phyloP scores from a whole-genome alignment of 352 stramenopile genomes.

The Phytopythium kandeliae region DNA sequence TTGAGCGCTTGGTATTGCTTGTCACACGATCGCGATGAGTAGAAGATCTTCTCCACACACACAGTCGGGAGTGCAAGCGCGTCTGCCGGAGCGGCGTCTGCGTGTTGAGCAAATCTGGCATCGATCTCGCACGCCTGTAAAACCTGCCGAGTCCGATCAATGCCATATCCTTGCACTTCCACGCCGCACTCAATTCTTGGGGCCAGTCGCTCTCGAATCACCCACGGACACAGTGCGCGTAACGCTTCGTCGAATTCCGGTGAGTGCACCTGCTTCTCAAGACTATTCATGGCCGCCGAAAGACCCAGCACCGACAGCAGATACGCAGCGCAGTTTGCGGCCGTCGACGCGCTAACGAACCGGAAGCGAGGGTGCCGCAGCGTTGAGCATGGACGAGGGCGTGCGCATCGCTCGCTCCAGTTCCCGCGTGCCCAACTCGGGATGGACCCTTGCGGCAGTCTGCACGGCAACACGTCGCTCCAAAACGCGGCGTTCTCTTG shows the following conservation, averaged over 20 bases:
- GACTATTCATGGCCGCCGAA: neutral
- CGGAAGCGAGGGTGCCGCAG: neutral
- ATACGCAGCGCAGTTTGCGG: neutral
- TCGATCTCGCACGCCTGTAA: neutral
- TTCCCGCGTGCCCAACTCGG: slow-evolving; percentile 8
- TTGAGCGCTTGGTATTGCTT: neutral
- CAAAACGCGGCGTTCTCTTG: slow-evolving; percentile 14
- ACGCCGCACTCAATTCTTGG: slow-evolving; percentile 2
- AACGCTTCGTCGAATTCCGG: neutral
- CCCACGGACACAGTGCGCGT: neutral
- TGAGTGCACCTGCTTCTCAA: neutral
- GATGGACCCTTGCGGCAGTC: neutral
- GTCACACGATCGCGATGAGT: neutral
- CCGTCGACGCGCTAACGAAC: neutral
- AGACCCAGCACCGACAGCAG: slow-evolving; percentile 2
- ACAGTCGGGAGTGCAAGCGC: neutral
- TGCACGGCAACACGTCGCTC: slow-evolving; percentile 10
- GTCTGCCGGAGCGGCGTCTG: neutral
- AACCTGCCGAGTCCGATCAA: neutral
- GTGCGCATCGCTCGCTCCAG: slow-evolving; percentile 12
- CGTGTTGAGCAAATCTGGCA: neutral
- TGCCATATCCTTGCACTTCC: neutral
- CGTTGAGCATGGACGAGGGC: neutral
- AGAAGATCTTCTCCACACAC: slow-evolving; percentile 1
- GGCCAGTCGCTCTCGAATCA: neutral